Evolutionary conservation across 805 yeast genomes (phyloP).

Genomic region (Candida argentea): DNA sequence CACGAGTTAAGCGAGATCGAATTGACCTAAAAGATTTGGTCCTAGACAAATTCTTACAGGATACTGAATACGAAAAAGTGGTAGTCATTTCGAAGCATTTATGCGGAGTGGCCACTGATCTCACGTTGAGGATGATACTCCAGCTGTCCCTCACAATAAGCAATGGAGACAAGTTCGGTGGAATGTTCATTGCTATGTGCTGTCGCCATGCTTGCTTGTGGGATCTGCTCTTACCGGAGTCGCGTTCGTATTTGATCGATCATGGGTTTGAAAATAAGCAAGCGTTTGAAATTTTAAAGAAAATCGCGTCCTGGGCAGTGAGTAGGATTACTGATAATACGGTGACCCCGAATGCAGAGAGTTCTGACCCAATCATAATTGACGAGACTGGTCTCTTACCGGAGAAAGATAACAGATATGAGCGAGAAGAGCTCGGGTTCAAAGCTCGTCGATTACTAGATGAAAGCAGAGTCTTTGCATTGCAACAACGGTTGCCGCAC

Average conservation of each 20-base stretch:
- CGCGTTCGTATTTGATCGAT: constrained; percentile 27
- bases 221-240: constrained; percentile 40
- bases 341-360: background rate
- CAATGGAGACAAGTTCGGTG: constrained; percentile 25
- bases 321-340: constrained; percentile 11
- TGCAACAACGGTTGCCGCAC: constrained; percentile 23
- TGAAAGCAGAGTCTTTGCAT: constrained; percentile 50
- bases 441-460: constrained; percentile 67
- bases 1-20: constrained; percentile 40
- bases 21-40: constrained; percentile 74
- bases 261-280: constrained; percentile 21
- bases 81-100: constrained; percentile 79
- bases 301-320: constrained; percentile 84
- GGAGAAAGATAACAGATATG: constrained; percentile 18
- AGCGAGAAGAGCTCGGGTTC: constrained; percentile 50
- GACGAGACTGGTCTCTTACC: constrained; percentile 20
- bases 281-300: constrained; percentile 42
- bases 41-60: constrained; percentile 35
- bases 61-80: constrained; percentile 11
- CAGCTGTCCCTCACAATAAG: constrained; percentile 19
- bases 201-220: constrained; percentile 79
- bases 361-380: constrained; percentile 6
- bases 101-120: constrained; percentile 91
- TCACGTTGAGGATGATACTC: constrained; percentile 58
- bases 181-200: constrained; percentile 81